Base-by-base conservation (phyloP, 2,329 filamentous ascomycete genomes). In the Exophiala xenobiotica region DNA sequence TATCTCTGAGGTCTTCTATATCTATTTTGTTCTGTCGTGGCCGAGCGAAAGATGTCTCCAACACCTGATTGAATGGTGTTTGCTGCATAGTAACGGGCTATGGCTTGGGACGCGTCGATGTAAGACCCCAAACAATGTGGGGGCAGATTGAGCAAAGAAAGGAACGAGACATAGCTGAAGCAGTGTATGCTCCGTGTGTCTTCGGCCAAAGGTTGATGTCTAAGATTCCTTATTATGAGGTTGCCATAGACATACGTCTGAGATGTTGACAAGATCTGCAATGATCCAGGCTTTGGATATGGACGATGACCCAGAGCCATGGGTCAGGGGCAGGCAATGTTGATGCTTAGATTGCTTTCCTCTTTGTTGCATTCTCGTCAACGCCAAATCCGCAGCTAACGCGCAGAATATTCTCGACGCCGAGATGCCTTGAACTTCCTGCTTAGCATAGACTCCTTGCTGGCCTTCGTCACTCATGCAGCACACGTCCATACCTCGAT, bases 151-250 rank as follows among this genome's bases (percentile, higher is more conserved):
- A 14, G 31, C 31, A 35, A 35, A 35, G 31, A 35, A 35, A 35
- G 31, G n/a, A 35, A 35, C 31, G 31, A 35, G 31, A 35, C 31
- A 35, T 6, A 35, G n/a, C 31, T 35, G 31, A 35, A 35, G 31
- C 31, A 35, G 31, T 16, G 18, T 16, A 35, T 35, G 31, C 31
- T 16, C n/a, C 31, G 18, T 35, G 18, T 12, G 31, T 14, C n/a
- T 12, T 9, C 31, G 8, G 31, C 31, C 31, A 35, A 16, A 14
- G 18, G 31, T 35, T 14, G 31, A n/a, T 16, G 31, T 35, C 9
- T 35, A 16, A 35, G n/a, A 35, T 35, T 35, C n/a, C n/a, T 35
- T 11, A 9, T 35, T 35, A 16, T 35, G 31, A 35, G 11, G 12
- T 35, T 7, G 31, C 9, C n/a, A 16, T 14, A 6, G 31, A 35